Percentiles rank a stretch among this genome's conserved stretches.
These are phyloP conservation scores for Musa troglodytarum DNA, from an alignment of 176 grass and related monocot species.

Conservation along the genomic window DNA sequence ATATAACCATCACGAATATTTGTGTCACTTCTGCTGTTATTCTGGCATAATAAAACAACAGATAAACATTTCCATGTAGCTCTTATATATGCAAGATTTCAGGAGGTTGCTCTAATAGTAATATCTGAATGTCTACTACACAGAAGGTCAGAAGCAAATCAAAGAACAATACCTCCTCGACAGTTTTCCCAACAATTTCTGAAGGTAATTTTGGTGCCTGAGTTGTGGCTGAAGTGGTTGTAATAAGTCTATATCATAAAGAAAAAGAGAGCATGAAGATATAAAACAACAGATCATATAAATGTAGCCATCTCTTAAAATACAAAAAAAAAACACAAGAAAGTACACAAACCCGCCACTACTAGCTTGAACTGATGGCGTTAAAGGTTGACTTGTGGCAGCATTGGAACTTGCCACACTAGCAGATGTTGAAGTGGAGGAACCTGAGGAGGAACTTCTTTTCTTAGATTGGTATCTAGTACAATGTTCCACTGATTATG, in stretches of 20 bases:
- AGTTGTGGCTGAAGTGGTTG: conserved; percentile 32
- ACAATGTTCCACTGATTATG: no score
- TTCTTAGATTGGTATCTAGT: no score
- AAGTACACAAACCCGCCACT: conserved; percentile 53
- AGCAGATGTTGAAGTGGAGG: conserved; percentile 37
- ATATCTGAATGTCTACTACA: background rate
- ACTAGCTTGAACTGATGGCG: conserved; percentile 55
- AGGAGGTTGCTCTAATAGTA: background rate
- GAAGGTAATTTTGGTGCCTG: conserved; percentile 77
- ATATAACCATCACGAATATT: background rate
- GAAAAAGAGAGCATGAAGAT: conserved; percentile 9
- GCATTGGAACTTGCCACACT: conserved; percentile 34
- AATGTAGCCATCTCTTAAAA: background rate
- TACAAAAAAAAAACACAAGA: background rate
- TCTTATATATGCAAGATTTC: no score
- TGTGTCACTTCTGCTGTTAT: background rate
- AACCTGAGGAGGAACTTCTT: conserved; percentile 26
- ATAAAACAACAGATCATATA: conserved; percentile 12
- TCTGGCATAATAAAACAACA: background rate
- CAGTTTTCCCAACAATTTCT: conserved; percentile 90
- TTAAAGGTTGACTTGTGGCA: conserved; percentile 47
- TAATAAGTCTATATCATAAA: conserved; percentile 33
- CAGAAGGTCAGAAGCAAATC: background rate
- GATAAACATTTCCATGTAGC: background rate
- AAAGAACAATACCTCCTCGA: conserved; percentile 58